These are phyloP conservation scores for Arthroderma sp. DNA, from an alignment of 2,329 filamentous ascomycete genomes.

Conservation along the genomic window DNA sequence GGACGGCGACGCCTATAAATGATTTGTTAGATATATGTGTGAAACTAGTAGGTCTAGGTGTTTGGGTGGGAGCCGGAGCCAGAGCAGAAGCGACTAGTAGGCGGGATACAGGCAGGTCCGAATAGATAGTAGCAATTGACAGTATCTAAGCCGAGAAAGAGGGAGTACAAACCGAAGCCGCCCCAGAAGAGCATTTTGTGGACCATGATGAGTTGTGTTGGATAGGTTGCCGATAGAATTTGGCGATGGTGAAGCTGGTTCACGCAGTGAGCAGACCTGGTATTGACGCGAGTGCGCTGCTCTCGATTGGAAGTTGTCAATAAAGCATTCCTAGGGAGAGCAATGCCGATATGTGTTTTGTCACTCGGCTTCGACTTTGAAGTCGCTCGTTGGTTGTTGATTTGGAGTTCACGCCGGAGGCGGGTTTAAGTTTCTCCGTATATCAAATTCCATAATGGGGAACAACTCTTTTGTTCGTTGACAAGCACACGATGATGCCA, in stretches of 20 bases:
- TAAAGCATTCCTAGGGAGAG: not conserved
- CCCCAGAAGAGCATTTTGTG: conserved; percentile 44
- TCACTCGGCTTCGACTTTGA: not conserved
- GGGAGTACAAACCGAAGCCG: conserved; percentile 59
- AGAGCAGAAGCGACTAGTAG: not conserved
- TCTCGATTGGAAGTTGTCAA: not conserved
- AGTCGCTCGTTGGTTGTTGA: conserved; percentile 3
- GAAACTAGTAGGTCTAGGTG: not conserved
- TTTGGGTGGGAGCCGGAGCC: too few relatives aligned
- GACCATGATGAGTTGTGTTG: conserved; percentile 29
- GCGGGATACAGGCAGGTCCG: not conserved
- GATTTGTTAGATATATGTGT: conserved; percentile 6
- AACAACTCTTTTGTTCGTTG: not conserved
- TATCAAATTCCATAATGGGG: not conserved
- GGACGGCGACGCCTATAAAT: conserved; percentile 66
- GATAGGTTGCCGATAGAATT: conserved; percentile 14
- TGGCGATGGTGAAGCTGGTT: not conserved
- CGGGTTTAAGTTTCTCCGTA: not conserved
- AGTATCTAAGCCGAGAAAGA: not conserved
- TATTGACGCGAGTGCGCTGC: not conserved
- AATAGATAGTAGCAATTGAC: not conserved
- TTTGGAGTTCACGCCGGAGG: not conserved
- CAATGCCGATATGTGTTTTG: not conserved
- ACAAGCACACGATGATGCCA: too few relatives aligned
- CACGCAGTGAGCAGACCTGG: not conserved